These are phyloP conservation scores for Pythium plurisporium DNA, from an alignment of 352 stramenopile species.

Conservation along the genomic window DNA sequence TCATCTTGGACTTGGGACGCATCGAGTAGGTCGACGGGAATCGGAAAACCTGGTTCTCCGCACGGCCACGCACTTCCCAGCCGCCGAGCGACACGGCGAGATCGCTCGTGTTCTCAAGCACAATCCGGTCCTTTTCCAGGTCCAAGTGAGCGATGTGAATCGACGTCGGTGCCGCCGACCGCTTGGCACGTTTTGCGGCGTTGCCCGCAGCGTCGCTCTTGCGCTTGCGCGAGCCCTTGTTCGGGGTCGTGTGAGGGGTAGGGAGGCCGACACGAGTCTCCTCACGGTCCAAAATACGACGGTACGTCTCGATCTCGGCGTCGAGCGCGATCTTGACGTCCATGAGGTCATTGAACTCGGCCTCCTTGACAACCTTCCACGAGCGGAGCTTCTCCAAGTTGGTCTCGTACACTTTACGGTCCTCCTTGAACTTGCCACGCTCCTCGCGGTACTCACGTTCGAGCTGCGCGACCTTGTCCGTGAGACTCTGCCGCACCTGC, in stretches of 20 bases:
- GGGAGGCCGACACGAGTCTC: constrained; percentile 59
- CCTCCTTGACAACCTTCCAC: constrained; percentile 68
- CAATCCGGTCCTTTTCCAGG: constrained; percentile 71
- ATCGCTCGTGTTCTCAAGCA: constrained; percentile 69
- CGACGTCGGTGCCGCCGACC: constrained; percentile 25
- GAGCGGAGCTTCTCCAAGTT: constrained; percentile 64
- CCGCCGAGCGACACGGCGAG: constrained; percentile 49
- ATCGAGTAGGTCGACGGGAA: constrained; percentile 70
- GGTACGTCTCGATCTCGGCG: constrained; percentile 77
- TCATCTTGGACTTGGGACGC: constrained; percentile 60
- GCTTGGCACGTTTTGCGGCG: constrained; percentile 46
- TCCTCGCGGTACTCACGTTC: constrained; percentile 78
- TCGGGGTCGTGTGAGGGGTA: constrained; percentile 43
- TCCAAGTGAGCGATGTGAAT: constrained; percentile 65
- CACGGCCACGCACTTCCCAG: constrained; percentile 62
- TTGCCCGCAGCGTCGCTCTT: constrained; percentile 38
- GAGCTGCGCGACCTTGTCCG: constrained; percentile 74
- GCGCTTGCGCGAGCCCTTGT: constrained; percentile 49
- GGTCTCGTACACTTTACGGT: constrained; percentile 69
- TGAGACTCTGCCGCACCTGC: constrained; percentile 61
- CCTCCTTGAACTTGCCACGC: constrained; percentile 69
- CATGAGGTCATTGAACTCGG: constrained; percentile 86
- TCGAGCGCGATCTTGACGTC: constrained; percentile 81
- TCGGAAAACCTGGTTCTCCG: constrained; percentile 61
- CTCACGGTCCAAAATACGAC: constrained; percentile 76